Evolutionary conservation across 805 yeast species (phyloP), one percentile per base, ranked within the genome.

Genomic region (Metschnikowia santaceciliae): DNA sequence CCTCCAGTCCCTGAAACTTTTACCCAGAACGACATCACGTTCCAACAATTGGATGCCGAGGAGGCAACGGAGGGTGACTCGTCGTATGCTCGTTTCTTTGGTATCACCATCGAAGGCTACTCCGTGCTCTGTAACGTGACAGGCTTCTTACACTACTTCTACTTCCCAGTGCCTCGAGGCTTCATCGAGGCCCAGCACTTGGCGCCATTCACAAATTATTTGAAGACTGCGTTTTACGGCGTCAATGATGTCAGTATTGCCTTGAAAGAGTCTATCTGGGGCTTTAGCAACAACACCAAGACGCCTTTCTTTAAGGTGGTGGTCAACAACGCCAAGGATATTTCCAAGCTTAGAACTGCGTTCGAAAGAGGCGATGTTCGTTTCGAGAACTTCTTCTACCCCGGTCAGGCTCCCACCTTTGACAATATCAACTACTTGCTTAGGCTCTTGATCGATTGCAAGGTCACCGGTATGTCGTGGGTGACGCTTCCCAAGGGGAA

Each of bases 391-490:
- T 71, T 82, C 48, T 86, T 89, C 67, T 78, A 81, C 22, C 73
- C 79, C 2, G 57, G 57, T 11, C 86, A 56, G 67, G 68, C 78
- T 14, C 83, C 86, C 60, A 83, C 97, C 0, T 94, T 84, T 65
- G 99, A 94, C 68, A 94, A 94, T 65, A 84, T 94, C 54, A 89
- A 90, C 50, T 95, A 86, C 65, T 73, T 90, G 34, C 68, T 95
- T 52, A 77, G 99, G 60, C 74, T 91, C 68, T 90, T 94, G 94
- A 82, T 94, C 41, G 99, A 94, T 69, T 85, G 96, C 68, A 82
- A 85, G 46, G 89, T 92, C 54, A 86, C 92, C 0, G 95, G 99
- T 37, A 94, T 94, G 99, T 87, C 95, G 23, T 94, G 99, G 99
- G 77, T 95, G 26, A 87, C 96, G 0, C 76, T 92, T 23, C 97